These are phyloP conservation scores for Tremella mesenterica DNA, from an alignment of 768 basidiomycete genomes.

Conservation along the genomic window DNA sequence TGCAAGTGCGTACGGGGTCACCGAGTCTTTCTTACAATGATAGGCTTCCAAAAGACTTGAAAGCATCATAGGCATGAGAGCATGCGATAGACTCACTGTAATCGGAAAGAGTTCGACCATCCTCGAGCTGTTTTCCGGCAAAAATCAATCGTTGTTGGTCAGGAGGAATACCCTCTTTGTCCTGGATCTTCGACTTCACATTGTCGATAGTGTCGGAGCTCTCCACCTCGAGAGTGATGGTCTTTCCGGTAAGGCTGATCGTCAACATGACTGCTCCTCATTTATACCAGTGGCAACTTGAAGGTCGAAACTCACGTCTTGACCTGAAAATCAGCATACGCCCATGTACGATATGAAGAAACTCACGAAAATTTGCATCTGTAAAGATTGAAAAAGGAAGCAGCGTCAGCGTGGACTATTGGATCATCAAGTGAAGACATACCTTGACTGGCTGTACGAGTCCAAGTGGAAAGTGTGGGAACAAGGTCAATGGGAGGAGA, in stretches of 20 bases:
- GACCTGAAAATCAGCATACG: slow-evolving; percentile 14
- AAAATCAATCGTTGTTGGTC: slow-evolving; percentile 51
- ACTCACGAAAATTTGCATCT: slow-evolving; percentile 42
- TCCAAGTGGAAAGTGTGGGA: too few relatives aligned
- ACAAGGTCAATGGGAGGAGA: background rate
- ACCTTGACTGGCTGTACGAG: too few relatives aligned
- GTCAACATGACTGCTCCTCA: background rate
- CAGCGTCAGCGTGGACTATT: too few relatives aligned
- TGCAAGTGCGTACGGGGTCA: background rate
- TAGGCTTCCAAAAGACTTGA: background rate
- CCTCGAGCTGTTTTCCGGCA: slow-evolving; percentile 51
- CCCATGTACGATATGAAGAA: background rate
- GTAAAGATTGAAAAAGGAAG: background rate
- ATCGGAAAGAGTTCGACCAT: slow-evolving; percentile 46
- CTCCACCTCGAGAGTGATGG: slow-evolving; percentile 56
- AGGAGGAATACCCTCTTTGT: slow-evolving; percentile 48
- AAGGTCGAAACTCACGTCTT: slow-evolving; percentile 26
- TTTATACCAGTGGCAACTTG: background rate
- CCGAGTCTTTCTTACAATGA: background rate
- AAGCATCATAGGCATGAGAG: too few relatives aligned
- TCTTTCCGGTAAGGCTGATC: slow-evolving; percentile 58
- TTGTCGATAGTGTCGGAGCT: slow-evolving; percentile 50
- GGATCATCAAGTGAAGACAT: too few relatives aligned
- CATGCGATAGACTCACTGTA: slow-evolving; percentile 43
- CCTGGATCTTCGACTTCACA: slow-evolving; percentile 48